A percentile compares a stretch with the other conserved stretches of the same genome.
Conservation (phyloP, 106 monocot genomes). For the Dendrobium chrysotoxum region DNA sequence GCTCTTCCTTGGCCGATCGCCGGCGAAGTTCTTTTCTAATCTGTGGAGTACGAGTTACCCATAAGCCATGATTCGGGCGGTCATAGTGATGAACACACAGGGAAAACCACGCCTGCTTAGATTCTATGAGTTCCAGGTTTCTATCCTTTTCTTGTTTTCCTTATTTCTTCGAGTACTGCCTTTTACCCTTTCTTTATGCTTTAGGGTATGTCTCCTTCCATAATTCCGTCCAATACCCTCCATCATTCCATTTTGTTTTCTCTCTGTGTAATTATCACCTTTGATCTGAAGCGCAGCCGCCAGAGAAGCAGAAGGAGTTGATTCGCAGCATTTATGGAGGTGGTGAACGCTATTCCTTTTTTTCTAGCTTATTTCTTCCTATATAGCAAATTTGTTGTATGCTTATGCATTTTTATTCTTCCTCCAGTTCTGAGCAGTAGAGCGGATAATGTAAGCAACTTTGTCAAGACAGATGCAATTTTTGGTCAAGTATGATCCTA, state of each 20-base stretch:
- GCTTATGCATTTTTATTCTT: slow-evolving; percentile 1
- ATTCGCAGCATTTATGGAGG: slow-evolving; percentile 44
- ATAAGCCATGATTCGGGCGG: slow-evolving; percentile 67
- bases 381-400: neutral
- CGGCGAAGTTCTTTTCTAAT: neutral
- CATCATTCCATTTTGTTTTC: neutral
- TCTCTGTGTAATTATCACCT: neutral
- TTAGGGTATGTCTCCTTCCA: neutral
- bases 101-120: slow-evolving; percentile 79
- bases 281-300: slow-evolving; percentile 18
- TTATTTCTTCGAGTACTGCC: neutral
- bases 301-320: slow-evolving; percentile 53
- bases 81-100: slow-evolving; percentile 84
- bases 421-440: slow-evolving; percentile 50
- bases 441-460: slow-evolving; percentile 77
- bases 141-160: neutral
- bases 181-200: neutral
- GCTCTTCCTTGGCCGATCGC: too few relatives aligned
- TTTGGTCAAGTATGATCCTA: slow-evolving; percentile 58
- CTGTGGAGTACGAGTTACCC: neutral
- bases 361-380: neutral
- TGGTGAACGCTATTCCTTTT: neutral
- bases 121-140: slow-evolving; percentile 81
- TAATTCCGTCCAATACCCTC: neutral
- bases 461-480: slow-evolving; percentile 56